These are phyloP conservation scores for Epichloe baconii DNA, from an alignment of 2,329 filamentous ascomycete species.

Conservation along the genomic window DNA sequence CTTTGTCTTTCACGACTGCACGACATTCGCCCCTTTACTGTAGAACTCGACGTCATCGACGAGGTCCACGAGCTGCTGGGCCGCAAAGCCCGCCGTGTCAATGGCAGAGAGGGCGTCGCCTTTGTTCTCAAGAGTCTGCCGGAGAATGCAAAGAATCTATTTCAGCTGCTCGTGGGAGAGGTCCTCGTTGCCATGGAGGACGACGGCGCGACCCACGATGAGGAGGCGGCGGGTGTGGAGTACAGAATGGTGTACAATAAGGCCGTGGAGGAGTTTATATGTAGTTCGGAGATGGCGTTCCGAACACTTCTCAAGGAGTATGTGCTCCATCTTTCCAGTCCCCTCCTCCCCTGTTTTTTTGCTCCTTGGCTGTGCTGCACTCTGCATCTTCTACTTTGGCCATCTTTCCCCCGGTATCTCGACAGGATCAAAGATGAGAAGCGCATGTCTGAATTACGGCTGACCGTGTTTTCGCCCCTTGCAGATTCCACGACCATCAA, in stretches of 20 bases:
- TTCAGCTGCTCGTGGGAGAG: slow-evolving; percentile 73
- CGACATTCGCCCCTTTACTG: slow-evolving; percentile 66
- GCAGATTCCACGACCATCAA: slow-evolving; percentile 86
- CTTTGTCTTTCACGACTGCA: slow-evolving; percentile 87
- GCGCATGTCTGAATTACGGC: slow-evolving; percentile 9
- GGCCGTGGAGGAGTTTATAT: slow-evolving; percentile 92
- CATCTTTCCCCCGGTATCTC: too few species aligned
- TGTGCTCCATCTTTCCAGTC: slow-evolving; percentile 15
- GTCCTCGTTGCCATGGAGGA: slow-evolving; percentile 60
- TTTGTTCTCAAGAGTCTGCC: slow-evolving; percentile 85
- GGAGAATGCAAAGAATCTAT: slow-evolving; percentile 81
- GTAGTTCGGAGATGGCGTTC: slow-evolving; percentile 92
- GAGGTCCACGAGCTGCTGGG: slow-evolving; percentile 81
- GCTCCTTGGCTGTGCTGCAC: neutral
- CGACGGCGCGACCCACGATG: slow-evolving; percentile 29
- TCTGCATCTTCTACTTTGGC: neutral
- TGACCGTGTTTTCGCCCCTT: neutral
- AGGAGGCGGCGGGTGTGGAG: slow-evolving; percentile 57
- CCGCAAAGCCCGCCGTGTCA: slow-evolving; percentile 63
- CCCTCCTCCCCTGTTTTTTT: neutral
- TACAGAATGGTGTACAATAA: slow-evolving; percentile 90
- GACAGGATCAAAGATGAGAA: too few species aligned
- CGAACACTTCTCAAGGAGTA: slow-evolving; percentile 86
- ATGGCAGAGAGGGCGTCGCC: slow-evolving; percentile 80
- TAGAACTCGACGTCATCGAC: slow-evolving; percentile 75